Base-by-base conservation (phyloP, 306 rosid species). In the Lablab purpureus region DNA sequence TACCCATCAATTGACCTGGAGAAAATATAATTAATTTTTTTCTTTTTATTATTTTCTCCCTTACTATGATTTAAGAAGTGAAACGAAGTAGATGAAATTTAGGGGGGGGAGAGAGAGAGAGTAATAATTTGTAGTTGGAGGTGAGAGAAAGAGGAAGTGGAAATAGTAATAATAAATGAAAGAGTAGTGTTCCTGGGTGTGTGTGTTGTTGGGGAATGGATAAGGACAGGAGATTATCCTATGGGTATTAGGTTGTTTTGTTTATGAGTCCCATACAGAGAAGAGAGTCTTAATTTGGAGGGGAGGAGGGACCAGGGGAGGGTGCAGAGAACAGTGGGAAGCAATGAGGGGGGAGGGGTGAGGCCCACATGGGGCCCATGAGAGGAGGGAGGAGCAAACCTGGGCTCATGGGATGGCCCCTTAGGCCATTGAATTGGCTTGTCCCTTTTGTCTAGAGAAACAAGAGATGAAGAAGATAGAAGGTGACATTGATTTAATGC, bases 361-460 rank as follows among this genome's bases (percentile, higher is more conserved):
- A 2, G 13, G 45, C 13, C 45, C 45, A 37, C 46, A 10, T 10
- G 14, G 7, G 82, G 87, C 82, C 83, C 83, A 67, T 13, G 0
- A 40, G 64, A 68, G 23, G 4, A 49, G 28, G 60, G 46, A 74
- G 75, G 68, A 78, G 88, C 85, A 90, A 70, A 76, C 70, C 76
- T 70, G 84, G 58, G 71, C 86, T 55, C 83, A 85, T 85, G 90
- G 84, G 4, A 67, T 67, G 87, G 76, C 64, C 88, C 94, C 84
- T 13, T 25, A 65, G 69, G 72, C 71, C 77, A 83, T 84, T 89
- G 83, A 91, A 89, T 91, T 65, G 67, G 76, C 78, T 81, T 86
- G 87, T 89, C 88, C 90, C 82, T 78, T 84, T 86, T 81, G 83
- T 73, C 79, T 77, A 36, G 23, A 50, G 84, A 70, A 40, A 41